Evolutionary conservation across 2,329 filamentous ascomycete genomes (phyloP), one percentile per base, ranked within the genome.

Genomic region (Achaetomium macrosporum): DNA sequence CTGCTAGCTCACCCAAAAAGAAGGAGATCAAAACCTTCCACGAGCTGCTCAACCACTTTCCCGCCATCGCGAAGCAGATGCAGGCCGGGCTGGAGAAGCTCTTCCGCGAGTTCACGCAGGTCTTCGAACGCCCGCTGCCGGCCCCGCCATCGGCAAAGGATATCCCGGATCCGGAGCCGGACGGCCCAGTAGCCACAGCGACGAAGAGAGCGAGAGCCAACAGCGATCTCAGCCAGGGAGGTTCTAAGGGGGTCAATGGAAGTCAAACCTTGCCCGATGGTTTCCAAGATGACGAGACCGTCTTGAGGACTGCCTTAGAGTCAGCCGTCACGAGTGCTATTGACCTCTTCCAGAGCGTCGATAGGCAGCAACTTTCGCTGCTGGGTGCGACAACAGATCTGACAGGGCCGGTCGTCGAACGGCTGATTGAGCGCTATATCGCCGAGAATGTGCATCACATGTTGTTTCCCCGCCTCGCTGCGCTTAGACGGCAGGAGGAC

Each of bases 11-110:
- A 39, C 81, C 83, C 6, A 79, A 79, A 57, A 96, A 96, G 72
- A 96, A 95, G 70, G 89, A 95, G 55, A 87, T 99, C 66, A 90
- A 85, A 70, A 89, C 82, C 33, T 99, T 99, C 66, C 85, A 87
- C 56, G 93, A 97, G 59, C 77, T 99, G 13, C 77, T 99, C 40
- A 88, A 88, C 60, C 84, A 90, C 62, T 99, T 97, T 60, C 93
- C 93, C 1, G 88, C 95, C 81, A 97, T 99, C 62, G 90, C 91
- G 20, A 82, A 89, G 55, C 93, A 99, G 69, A 96, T 99, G 90
- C 90, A 96, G 62, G 82, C 86, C 2, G 93, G 93, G 0, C 71
- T 99, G 33, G 92, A 99, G 64, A 85, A 85, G 63, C 73, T 97
- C 25, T 96, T 97, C 65, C 84, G 86, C 56, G 91, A 97, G 62